Evolutionary conservation across 1,284 basidiomycete genomes (phyloP).

Genomic region (Cutaneotrichosporon spelunceum): DNA sequence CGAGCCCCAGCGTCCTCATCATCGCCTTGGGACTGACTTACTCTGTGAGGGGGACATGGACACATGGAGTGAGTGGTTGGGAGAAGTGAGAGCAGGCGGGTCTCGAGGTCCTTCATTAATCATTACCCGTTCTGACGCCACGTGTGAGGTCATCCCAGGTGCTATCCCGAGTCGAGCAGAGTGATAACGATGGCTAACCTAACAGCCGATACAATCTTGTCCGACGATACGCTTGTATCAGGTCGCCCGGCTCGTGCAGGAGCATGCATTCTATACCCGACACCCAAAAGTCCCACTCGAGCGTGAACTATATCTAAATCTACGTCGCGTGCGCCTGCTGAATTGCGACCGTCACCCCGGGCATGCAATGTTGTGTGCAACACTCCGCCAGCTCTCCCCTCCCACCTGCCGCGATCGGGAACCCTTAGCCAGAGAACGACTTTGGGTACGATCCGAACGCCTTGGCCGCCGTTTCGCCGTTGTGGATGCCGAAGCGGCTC

Average conservation of each 20-base stretch:
- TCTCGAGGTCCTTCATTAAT: no score
- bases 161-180: no score
- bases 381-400: not conserved
- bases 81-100: no score
- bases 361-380: slow-evolving; percentile 1
- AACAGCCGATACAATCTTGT: not conserved
- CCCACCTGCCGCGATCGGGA: not conserved
- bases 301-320: slow-evolving; percentile 4
- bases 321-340: not conserved
- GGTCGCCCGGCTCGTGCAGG: not conserved
- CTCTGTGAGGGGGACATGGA: slow-evolving; percentile 1
- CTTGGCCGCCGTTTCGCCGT: slow-evolving; percentile 30
- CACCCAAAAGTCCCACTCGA: slow-evolving; percentile 6
- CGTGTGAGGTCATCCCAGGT: not conserved
- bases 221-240: not conserved
- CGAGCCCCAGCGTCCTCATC: slow-evolving; percentile 22
- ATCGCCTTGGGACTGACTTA: not conserved
- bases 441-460: slow-evolving; percentile 20
- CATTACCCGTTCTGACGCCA: not conserved
- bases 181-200: no score
- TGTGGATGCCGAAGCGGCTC: slow-evolving; percentile 48
- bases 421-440: not conserved
- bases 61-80: not conserved
- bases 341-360: not conserved
- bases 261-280: slow-evolving; percentile 11